These are phyloP conservation scores for Arctium minus DNA, from an alignment of 129 eudicot species.

Conservation along the genomic window DNA sequence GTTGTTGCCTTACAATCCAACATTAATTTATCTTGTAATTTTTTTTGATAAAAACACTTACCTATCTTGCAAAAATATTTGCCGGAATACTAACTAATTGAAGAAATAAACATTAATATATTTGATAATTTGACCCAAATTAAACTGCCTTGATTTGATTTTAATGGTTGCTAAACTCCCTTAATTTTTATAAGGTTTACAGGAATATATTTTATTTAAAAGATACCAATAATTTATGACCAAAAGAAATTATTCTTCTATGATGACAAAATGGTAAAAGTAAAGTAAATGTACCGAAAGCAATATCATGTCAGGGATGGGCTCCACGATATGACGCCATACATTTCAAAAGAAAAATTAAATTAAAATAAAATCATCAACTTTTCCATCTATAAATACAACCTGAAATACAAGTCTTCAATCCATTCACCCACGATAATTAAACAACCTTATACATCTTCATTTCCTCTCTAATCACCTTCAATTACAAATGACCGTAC, in stretches of 20 bases:
- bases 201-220: not conserved
- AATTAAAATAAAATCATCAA: not conserved
- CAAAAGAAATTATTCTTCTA: not conserved
- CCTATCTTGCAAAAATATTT: not conserved
- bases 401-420: constrained; percentile 9
- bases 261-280: not conserved
- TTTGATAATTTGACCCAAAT: not conserved
- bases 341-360: not conserved
- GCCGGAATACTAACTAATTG: not conserved
- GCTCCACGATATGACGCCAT: constrained; percentile 11
- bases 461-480: not conserved
- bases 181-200: no score
- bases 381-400: constrained; percentile 20
- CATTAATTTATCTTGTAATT: no score
- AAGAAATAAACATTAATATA: not conserved
- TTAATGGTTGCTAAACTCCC: no score
- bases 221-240: no score
- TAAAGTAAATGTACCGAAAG: not conserved
- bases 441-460: not conserved
- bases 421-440: not conserved
- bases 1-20: no score
- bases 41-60: no score
- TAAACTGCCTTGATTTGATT: no score
- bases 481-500: constrained; percentile 5
- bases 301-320: not conserved